These are phyloP conservation scores for Colletotrichum spaethianum DNA, from an alignment of 2,329 filamentous ascomycete species.

Conservation along the genomic window DNA sequence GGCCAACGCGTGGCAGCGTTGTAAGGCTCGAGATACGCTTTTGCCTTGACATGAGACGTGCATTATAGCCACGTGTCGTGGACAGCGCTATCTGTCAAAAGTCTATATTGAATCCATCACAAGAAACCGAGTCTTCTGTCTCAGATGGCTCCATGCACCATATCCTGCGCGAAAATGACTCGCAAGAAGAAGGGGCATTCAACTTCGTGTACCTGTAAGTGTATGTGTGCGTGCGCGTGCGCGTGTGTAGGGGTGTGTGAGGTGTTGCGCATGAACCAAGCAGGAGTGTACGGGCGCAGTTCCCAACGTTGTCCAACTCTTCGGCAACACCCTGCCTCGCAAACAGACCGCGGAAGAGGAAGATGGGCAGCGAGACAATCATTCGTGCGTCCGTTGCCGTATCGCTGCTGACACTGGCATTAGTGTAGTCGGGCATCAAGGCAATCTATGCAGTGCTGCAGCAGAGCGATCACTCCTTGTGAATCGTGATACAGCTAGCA, in stretches of 20 bases:
- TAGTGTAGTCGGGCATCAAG: background rate
- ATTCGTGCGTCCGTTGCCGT: background rate
- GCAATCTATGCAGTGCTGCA: background rate
- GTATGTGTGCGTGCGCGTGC: background rate
- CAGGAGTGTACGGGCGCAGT: constrained; percentile 14
- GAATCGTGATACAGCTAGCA: constrained; percentile 13
- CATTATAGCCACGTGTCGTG: constrained; percentile 35
- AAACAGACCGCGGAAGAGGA: background rate
- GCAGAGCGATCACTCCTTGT: constrained; percentile 14
- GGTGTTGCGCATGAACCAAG: constrained; percentile 22
- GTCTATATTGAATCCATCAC: constrained; percentile 31
- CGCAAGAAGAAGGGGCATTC: constrained; percentile 6
- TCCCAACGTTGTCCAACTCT: background rate
- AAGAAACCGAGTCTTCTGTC: constrained; percentile 29
- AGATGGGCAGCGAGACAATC: background rate
- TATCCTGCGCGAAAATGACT: constrained; percentile 36
- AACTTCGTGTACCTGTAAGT: background rate
- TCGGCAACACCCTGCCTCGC: background rate
- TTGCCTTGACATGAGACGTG: constrained; percentile 32
- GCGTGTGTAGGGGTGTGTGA: background rate
- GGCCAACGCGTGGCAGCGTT: constrained; percentile 18
- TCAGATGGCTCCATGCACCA: constrained; percentile 33
- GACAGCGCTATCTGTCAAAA: constrained; percentile 28
- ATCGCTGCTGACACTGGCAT: background rate
- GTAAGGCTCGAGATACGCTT: constrained; percentile 32